A percentile compares a stretch with the other conserved stretches of the same genome.
These are phyloP conservation scores for Emergomyces orientalis DNA, from an alignment of 2,329 filamentous ascomycete genomes.

Conservation along the genomic window DNA sequence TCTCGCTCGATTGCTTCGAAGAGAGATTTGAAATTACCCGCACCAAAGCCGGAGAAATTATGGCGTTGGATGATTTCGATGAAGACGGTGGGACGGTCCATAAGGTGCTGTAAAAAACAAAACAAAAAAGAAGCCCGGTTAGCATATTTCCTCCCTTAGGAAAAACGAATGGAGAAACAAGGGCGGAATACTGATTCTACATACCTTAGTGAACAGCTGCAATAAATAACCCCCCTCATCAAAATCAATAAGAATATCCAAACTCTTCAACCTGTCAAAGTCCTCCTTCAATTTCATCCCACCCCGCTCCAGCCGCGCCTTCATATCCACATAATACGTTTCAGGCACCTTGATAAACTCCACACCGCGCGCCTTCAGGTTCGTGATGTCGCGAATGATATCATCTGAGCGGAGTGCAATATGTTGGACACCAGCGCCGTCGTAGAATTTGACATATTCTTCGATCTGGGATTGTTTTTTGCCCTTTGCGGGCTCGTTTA, in stretches of 20 bases:
- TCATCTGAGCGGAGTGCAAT: slow-evolving; percentile 75
- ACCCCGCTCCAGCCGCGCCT: slow-evolving; percentile 56
- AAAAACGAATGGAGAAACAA: not conserved
- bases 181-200: not conserved
- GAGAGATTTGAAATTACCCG: slow-evolving; percentile 88
- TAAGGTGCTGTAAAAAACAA: slow-evolving; percentile 50
- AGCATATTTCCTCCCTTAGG: not conserved
- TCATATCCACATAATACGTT: slow-evolving; percentile 78
- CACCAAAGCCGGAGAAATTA: slow-evolving; percentile 84
- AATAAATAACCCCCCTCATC: slow-evolving; percentile 81
- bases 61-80: slow-evolving; percentile 93
- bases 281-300: slow-evolving; percentile 62
- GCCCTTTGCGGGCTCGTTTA: slow-evolving; percentile 87
- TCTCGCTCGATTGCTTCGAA: slow-evolving; percentile 95
- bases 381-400: slow-evolving; percentile 67
- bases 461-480: slow-evolving; percentile 93
- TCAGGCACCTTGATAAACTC: slow-evolving; percentile 84
- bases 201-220: slow-evolving; percentile 61
- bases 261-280: slow-evolving; percentile 68
- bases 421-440: slow-evolving; percentile 83
- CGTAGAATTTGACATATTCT: slow-evolving; percentile 85
- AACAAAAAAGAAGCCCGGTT: not conserved
- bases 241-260: slow-evolving; percentile 91
- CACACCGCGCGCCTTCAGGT: slow-evolving; percentile 74
- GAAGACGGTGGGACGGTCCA: slow-evolving; percentile 92